A percentile compares a stretch with the other conserved stretches of the same genome.
These are phyloP conservation scores for Phialophora chinensis DNA, from an alignment of 2,329 filamentous ascomycete species.

Conservation along the genomic window DNA sequence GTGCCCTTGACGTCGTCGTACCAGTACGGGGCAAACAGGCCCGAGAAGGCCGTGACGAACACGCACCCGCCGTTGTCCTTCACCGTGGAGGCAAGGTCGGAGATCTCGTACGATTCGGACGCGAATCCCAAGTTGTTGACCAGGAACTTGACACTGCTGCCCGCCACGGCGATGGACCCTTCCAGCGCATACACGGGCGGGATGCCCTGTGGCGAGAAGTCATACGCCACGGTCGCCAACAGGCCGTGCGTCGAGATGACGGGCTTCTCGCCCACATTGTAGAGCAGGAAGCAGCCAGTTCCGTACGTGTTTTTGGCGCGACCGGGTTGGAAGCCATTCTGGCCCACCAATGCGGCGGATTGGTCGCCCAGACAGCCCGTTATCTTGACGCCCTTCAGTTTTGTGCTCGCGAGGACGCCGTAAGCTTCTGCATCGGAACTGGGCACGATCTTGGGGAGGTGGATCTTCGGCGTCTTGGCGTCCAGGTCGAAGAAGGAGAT, in stretches of 20 bases:
- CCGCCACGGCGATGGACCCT: slow-evolving; percentile 75
- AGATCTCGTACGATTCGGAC: slow-evolving; percentile 60
- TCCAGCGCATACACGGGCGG: slow-evolving; percentile 74
- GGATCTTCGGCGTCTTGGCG: slow-evolving; percentile 61
- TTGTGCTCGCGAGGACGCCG: slow-evolving; percentile 65
- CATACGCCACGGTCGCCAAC: slow-evolving; percentile 76
- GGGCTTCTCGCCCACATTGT: slow-evolving; percentile 77
- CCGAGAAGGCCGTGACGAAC: slow-evolving; percentile 81
- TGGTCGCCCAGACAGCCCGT: slow-evolving; percentile 80
- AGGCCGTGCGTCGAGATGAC: slow-evolving; percentile 78
- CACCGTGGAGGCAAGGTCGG: slow-evolving; percentile 62
- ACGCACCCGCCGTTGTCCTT: slow-evolving; percentile 76
- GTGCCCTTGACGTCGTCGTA: slow-evolving; percentile 83
- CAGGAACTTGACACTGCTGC: slow-evolving; percentile 72
- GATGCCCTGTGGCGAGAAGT: slow-evolving; percentile 65
- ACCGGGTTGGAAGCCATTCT: slow-evolving; percentile 75
- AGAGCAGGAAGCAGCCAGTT: slow-evolving; percentile 79
- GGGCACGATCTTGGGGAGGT: slow-evolving; percentile 74
- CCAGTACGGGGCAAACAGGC: slow-evolving; percentile 84
- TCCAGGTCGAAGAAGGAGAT: slow-evolving; percentile 76
- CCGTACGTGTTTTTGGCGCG: slow-evolving; percentile 83
- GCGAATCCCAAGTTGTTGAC: slow-evolving; percentile 64
- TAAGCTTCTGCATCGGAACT: slow-evolving; percentile 73
- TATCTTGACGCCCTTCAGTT: slow-evolving; percentile 69
- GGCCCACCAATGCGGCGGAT: slow-evolving; percentile 77